phyloP scores from a whole-genome alignment of 306 rosid genomes.

The Malus fusca region DNA sequence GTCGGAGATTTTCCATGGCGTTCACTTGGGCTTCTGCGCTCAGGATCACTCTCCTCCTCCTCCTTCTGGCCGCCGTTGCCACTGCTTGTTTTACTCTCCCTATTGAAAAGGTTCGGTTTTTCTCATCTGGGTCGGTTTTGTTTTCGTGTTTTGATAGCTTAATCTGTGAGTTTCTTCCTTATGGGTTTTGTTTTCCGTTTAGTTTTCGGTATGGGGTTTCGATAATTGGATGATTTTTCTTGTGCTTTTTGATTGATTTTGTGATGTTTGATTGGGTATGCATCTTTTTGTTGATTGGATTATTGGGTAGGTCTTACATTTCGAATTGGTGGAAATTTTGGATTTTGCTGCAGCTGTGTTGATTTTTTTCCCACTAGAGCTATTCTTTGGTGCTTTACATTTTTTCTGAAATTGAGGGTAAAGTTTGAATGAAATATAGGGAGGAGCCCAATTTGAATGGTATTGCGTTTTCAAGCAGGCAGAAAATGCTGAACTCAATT shows the following conservation, averaged over 20 bases:
- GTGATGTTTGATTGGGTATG: background rate
- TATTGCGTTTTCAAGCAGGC: background rate
- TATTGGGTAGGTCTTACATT: background rate
- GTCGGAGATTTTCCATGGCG: constrained; percentile 59
- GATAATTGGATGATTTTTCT: background rate
- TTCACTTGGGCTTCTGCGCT: constrained; percentile 59
- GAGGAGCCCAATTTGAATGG: background rate
- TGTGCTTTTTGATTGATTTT: background rate
- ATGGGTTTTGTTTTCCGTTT: background rate
- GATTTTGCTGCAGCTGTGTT: background rate
- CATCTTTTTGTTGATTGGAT: background rate
- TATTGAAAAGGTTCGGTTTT: constrained; percentile 57
- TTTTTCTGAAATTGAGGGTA: background rate
- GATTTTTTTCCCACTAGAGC: background rate
- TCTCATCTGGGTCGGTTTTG: constrained; percentile 6
- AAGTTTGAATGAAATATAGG: background rate
- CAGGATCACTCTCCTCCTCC: constrained; percentile 56
- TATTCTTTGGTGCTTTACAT: background rate
- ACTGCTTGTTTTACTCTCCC: constrained; percentile 79
- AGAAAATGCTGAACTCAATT: background rate
- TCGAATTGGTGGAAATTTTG: background rate
- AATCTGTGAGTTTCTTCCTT: background rate
- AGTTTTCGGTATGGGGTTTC: background rate
- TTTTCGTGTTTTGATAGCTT: constrained; percentile 8
- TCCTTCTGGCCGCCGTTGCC: constrained; percentile 54